phyloP scores from a whole-genome alignment of 441 rosid species.

The Kokia cookei region DNA sequence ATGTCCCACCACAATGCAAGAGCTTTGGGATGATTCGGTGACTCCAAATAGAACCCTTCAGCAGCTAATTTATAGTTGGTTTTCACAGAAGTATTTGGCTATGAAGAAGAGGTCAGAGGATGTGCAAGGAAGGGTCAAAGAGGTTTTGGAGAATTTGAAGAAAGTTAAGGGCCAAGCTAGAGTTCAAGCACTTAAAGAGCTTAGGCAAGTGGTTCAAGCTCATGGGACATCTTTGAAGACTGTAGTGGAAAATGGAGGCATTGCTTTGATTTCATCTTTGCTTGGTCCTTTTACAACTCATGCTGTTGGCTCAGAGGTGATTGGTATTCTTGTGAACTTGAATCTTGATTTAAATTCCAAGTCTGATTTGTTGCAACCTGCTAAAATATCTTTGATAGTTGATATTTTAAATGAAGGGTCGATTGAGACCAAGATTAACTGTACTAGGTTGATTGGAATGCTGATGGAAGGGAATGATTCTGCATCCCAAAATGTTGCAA shows the following conservation, averaged over 20 bases:
- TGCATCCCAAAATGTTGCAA: slow-evolving; percentile 47
- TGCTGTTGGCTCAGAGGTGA: slow-evolving; percentile 78
- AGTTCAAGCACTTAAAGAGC: slow-evolving; percentile 72
- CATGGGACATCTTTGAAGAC: slow-evolving; percentile 57
- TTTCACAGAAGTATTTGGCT: slow-evolving; percentile 63
- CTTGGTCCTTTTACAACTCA: slow-evolving; percentile 76
- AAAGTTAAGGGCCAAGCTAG: slow-evolving; percentile 20
- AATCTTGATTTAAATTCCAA: slow-evolving; percentile 56
- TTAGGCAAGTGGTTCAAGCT: slow-evolving; percentile 44
- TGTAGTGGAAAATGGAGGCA: slow-evolving; percentile 48
- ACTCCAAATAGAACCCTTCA: slow-evolving; percentile 81
- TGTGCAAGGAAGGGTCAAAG: background rate
- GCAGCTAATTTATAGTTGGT: slow-evolving; percentile 76
- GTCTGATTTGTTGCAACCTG: slow-evolving; percentile 64
- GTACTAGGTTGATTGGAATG: slow-evolving; percentile 52
- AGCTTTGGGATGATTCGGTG: slow-evolving; percentile 80
- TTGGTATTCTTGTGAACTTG: slow-evolving; percentile 70
- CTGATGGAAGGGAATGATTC: slow-evolving; percentile 62
- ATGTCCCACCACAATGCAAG: slow-evolving; percentile 96
- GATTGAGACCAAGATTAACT: slow-evolving; percentile 70
- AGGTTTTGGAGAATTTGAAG: background rate
- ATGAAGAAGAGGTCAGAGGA: slow-evolving; percentile 60
- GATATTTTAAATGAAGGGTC: slow-evolving; percentile 90
- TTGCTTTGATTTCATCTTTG: slow-evolving; percentile 43
- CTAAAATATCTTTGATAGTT: slow-evolving; percentile 69